Conservation (phyloP, 192 early-diverging fungal species). For the Backusella psychrophila region DNA sequence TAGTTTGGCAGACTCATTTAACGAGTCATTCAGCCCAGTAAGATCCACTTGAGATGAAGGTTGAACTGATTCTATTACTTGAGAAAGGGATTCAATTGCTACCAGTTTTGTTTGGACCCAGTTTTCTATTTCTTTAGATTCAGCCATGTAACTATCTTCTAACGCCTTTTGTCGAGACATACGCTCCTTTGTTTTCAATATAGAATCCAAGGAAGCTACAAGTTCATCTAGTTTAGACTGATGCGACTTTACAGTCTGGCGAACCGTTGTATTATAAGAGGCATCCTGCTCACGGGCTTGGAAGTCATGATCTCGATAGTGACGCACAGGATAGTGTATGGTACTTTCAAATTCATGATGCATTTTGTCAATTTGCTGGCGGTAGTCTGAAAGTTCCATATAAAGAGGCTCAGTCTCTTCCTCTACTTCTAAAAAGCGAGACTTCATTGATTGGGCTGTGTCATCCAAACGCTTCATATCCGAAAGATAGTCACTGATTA, state of each 20-base stretch:
- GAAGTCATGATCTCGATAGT: not conserved
- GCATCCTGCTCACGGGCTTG: not conserved
- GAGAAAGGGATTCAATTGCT: not conserved
- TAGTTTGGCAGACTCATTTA: not conserved
- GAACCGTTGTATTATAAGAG: slow-evolving; percentile 11
- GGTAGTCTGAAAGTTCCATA: not conserved
- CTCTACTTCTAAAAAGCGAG: not conserved
- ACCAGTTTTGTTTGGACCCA: slow-evolving; percentile 5
- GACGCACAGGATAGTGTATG: not conserved
- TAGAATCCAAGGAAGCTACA: slow-evolving; percentile 3
- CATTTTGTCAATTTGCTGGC: not conserved
- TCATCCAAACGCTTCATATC: not conserved
- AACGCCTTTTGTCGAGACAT: slow-evolving; percentile 15
- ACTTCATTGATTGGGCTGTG: not conserved
- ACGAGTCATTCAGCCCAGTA: not conserved
- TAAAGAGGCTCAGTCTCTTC: not conserved
- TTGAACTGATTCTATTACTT: not conserved
- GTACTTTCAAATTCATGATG: not conserved
- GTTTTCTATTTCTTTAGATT: slow-evolving; percentile 6
- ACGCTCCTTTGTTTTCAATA: slow-evolving; percentile 17
- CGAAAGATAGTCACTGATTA: not conserved
- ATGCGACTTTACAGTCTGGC: slow-evolving; percentile 6
- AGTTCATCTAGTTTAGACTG: slow-evolving; percentile 7
- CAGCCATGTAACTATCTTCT: not conserved
- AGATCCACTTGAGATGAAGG: not conserved